Evolutionary conservation across 306 rosid genomes (phyloP).

Genomic region (Alnus rubra): DNA sequence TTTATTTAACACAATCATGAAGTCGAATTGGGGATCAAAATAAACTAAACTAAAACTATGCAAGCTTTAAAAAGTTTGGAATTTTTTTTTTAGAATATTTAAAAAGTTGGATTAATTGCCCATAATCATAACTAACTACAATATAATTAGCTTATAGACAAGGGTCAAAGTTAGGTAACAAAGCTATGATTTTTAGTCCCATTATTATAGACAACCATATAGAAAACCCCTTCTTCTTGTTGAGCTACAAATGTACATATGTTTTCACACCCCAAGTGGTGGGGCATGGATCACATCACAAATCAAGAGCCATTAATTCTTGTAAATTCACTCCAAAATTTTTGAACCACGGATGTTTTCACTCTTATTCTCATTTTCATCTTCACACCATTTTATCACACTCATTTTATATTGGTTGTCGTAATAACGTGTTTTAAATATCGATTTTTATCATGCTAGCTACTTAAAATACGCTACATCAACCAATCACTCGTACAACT

Average conservation of each 20-base stretch:
- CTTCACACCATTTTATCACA: too few relatives aligned
- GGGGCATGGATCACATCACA: neutral
- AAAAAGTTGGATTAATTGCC: neutral
- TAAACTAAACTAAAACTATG: too few relatives aligned
- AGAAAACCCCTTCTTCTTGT: neutral
- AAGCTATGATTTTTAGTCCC: neutral
- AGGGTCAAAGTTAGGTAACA: constrained; percentile 11
- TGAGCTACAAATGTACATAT: neutral
- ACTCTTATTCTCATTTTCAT: too few relatives aligned
- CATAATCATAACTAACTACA: neutral
- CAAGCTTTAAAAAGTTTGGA: too few relatives aligned
- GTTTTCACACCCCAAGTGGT: neutral
- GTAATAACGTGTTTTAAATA: too few relatives aligned
- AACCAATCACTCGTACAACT: too few relatives aligned
- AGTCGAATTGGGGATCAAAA: neutral
- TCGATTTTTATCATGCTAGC: too few relatives aligned
- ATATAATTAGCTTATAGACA: neutral
- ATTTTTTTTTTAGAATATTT: too few relatives aligned
- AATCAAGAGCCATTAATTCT: neutral
- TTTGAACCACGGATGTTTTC: neutral
- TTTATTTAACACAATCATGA: neutral
- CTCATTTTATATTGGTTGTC: too few relatives aligned
- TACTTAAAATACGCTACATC: too few relatives aligned
- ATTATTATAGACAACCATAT: neutral
- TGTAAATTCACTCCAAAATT: neutral